Percentiles rank a stretch among this genome's conserved stretches.
Evolutionary conservation across 176 grass and related monocot genomes (phyloP).

Genomic region (Thalia dealbata): DNA sequence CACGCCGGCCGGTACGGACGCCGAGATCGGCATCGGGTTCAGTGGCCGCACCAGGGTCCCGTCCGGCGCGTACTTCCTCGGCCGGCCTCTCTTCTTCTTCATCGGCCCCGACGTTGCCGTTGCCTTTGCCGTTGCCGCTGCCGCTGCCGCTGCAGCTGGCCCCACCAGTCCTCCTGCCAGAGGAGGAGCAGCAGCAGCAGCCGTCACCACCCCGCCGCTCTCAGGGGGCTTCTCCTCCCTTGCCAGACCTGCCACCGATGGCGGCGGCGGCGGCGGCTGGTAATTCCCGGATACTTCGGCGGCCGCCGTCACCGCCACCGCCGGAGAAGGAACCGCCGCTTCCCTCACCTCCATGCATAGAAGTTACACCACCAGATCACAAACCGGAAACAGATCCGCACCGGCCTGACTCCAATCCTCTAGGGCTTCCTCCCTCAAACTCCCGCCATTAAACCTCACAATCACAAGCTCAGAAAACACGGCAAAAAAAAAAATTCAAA

Average conservation of each 20-base stretch:
- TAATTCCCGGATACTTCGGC: not conserved
- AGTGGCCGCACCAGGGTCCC: slow-evolving; percentile 60
- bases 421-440: not conserved
- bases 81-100: slow-evolving; percentile 78
- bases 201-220: not conserved
- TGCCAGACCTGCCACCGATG: not conserved
- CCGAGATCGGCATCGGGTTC: slow-evolving; percentile 78
- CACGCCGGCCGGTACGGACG: slow-evolving; percentile 52
- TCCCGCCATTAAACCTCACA: not conserved
- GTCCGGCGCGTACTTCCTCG: slow-evolving; percentile 79
- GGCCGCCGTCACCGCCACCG: not conserved
- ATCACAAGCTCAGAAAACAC: not conserved
- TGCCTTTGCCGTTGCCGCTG: no score
- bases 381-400: not conserved
- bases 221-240: not conserved
- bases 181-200: slow-evolving; percentile 1
- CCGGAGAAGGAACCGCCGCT: slow-evolving; percentile 15
- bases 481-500: not conserved
- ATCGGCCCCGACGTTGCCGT: not conserved
- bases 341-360: slow-evolving; percentile 21
- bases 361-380: slow-evolving; percentile 6
- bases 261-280: not conserved
- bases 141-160: not conserved
- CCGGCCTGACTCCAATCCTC: not conserved
- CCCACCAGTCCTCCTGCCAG: not conserved